These are phyloP conservation scores for Oleoguttula mirabilis DNA, from an alignment of 495 filamentous ascomycete species.

Conservation along the genomic window DNA sequence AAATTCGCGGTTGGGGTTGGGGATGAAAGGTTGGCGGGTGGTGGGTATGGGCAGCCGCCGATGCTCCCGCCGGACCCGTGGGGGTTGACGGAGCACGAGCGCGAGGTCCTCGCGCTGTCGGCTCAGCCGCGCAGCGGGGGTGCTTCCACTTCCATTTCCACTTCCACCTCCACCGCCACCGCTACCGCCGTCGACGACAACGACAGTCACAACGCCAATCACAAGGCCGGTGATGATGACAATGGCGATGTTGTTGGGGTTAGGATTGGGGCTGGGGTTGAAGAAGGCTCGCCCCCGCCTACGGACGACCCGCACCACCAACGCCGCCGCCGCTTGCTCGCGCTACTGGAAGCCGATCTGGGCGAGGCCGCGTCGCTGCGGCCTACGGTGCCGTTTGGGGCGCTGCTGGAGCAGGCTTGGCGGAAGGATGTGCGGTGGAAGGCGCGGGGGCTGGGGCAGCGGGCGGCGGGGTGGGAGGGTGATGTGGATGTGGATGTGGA, in stretches of 20 bases:
- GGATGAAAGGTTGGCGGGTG: background rate
- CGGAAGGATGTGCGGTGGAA: conserved; percentile 9
- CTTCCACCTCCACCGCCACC: too few relatives aligned
- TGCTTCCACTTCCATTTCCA: background rate
- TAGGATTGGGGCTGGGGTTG: too few relatives aligned
- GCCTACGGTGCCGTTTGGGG: background rate
- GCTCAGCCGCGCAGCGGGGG: background rate
- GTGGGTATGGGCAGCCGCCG: background rate
- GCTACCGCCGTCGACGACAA: too few relatives aligned
- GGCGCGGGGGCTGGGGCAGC: background rate
- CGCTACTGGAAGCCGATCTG: background rate
- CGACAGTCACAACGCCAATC: too few relatives aligned
- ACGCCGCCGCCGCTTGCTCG: background rate
- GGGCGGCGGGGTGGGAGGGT: too few relatives aligned
- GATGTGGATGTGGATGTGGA: too few relatives aligned
- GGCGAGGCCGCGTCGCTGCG: background rate
- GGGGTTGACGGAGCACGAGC: background rate
- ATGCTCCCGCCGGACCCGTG: background rate
- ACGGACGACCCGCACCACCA: background rate
- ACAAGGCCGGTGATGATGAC: too few relatives aligned
- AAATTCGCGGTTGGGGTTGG: conserved; percentile 10
- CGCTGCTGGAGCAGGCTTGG: conserved; percentile 6
- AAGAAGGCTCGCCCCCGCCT: background rate
- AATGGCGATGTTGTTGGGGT: too few relatives aligned
- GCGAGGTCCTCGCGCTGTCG: background rate